Percentiles rank a stretch among this genome's conserved stretches.
These are phyloP conservation scores for Volvariella surrecta DNA, from an alignment of 1,284 basidiomycete species.

Conservation along the genomic window DNA sequence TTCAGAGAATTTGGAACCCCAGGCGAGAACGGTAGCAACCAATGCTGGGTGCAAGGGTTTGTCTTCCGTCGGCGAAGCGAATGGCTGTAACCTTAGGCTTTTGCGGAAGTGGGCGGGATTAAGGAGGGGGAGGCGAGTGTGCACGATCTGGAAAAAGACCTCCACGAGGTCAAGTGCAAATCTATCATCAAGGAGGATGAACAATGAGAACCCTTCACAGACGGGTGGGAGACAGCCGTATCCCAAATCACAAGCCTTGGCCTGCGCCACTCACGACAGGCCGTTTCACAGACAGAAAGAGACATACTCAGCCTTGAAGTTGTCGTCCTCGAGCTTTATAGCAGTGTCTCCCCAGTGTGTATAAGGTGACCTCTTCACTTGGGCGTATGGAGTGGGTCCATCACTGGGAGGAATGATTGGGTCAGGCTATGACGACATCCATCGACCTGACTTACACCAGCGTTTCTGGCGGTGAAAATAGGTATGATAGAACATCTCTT, in stretches of 20 bases:
- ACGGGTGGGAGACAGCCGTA: too few relatives aligned
- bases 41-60: constrained; percentile 60
- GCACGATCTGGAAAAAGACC: constrained; percentile 84
- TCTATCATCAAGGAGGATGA: constrained; percentile 33
- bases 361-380: constrained; percentile 34
- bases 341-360: constrained; percentile 66
- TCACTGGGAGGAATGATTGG: constrained; percentile 20
- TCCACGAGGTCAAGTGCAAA: constrained; percentile 85
- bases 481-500: constrained; percentile 54
- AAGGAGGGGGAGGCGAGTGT: constrained; percentile 74
- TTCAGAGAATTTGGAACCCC: constrained; percentile 89
- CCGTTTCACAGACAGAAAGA: constrained; percentile 7
- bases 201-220: constrained; percentile 9
- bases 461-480: constrained; percentile 65
- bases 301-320: constrained; percentile 70
- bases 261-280: too few relatives aligned
- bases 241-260: too few relatives aligned
- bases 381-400: constrained; percentile 19
- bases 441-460: constrained; percentile 30
- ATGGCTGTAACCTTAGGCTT: constrained; percentile 43
- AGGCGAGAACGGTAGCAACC: constrained; percentile 84
- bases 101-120: constrained; percentile 71
- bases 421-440: neutral
- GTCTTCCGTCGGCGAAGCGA: constrained; percentile 19
- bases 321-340: constrained; percentile 55